Evolutionary conservation across 129 eudicot species (phyloP), one percentile per base, ranked within the genome.

Genomic region (Ambrosia trifida): DNA sequence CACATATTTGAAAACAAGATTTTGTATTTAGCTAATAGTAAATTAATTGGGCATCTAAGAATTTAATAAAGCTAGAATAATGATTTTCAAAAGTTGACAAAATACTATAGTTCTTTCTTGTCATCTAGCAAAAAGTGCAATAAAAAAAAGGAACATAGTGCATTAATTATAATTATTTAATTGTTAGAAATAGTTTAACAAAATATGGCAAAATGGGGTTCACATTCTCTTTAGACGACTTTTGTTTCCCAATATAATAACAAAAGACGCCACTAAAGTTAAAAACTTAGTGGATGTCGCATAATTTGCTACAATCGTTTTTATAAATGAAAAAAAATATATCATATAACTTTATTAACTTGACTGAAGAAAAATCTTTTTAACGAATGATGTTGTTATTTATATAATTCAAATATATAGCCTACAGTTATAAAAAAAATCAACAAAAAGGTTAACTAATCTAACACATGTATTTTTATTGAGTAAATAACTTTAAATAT

Each of bases 231-330:
- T 57, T 76, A 36, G 11, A 56, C 62, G 69, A 67, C 80, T 67
- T 76, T 68, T 76, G 73, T 41, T 51, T 76, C 80, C 80, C 74
- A 76, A 7, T 67, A 56, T 67, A 76, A 76, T 76, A 76, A 44
- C 80, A 76, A 19, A 67, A 57, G 61, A 76, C 62, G 32, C 69
- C 68, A 76, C 74, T 53, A 66, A 66, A 75, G 72, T 51, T 63
- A 74, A 64, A 64, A 19, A 74, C 50, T 46, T 73, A 61, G 70
- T 73, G 78, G 78, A 62, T 62, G 70, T 61, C 70, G 78, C 36
- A 31, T 62, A 73, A 61, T 14, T 33, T 62, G 76, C 54, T 70
- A 53, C 52, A 41, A 36, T 35, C 11, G 12, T 51, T 69, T 51
- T 51, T 24, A 45, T 19, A 31, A 47, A 50, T 11, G 38, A 33